Evolutionary conservation across 805 yeast species (phyloP), one percentile per base, ranked within the genome.

Genomic region (Metschnikowia cerradonensis): DNA sequence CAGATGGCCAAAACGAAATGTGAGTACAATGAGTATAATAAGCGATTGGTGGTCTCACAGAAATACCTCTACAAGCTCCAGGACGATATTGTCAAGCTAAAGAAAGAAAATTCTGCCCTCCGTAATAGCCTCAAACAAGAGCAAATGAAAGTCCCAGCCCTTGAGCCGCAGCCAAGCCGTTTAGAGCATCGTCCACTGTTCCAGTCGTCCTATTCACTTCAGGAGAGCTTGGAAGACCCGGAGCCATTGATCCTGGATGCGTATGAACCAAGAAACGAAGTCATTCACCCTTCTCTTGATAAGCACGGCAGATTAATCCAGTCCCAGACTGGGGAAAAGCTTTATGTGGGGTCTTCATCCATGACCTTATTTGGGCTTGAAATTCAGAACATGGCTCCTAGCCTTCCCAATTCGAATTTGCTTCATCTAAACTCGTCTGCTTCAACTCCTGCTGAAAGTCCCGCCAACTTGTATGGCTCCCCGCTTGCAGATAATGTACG

Each of bases 341-440:
- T 86, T 36, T 87, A 86, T 60, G 88, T 86, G 35, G 95, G 95
- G 0, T 83, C 90, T 0, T 85, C 91, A 0, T 86, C 92, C 0
- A 86, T 87, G 91, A 86, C 94, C 0, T 66, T 86, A 15, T 87
- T 87, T 64, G 91, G 91, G 5, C 70, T 87, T 50, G 92, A 87
- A 56, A 84, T 87, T 49, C 89, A 85, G 61, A 81, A 82, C 51
- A 71, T 83, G 77, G 77, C 83, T 11, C 77, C 82, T 55, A 52
- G 67, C 4, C 54, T 58, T 37, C 60, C 58, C 26, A 44, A 58
- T 2, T 47, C 62, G 4, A 45, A 55, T 17, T 47, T 63, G 32
- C 56, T 59, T 40, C 53, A 51, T 35, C 46, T 51, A 40, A 52
- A 55, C 41, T 58, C 61, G 14, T 43, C 57, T 14, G 52, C 45